Base-by-base conservation (phyloP, 2,329 filamentous ascomycete genomes). In the Plectosphaerella cucumerina region DNA sequence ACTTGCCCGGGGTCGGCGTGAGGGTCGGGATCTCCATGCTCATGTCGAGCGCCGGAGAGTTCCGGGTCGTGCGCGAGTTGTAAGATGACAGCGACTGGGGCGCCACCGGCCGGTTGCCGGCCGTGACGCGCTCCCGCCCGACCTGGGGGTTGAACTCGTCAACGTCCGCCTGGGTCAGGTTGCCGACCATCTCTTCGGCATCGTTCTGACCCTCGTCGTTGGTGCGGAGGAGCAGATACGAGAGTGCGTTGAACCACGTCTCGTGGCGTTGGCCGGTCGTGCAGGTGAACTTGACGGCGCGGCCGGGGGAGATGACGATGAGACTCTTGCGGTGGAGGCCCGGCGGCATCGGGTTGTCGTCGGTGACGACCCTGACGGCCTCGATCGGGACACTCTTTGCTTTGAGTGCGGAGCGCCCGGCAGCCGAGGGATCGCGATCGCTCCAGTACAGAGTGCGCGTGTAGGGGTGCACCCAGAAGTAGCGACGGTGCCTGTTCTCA, bases 381-480 rank as follows among this genome's bases (percentile, higher is more conserved):
- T 97, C 91, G 60, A 99, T 97, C 15, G 88, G 84, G 44, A 97
- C 89, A 67, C 90, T 96, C 84, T 97, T 97, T 76, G 75, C 81
- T 60, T 76, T 78, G 50, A 93, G 73, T 70, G 97, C 89, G 11
- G 81, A 73, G 56, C 87, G 85, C n/a, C 89, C 89, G 44, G 86
- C 88, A 44, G 78, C 80, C 26, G 89, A 86, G 6, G 94, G 94
- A 65, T 97, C 92, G 49, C 86, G 80, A 58, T 96, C 89, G 65
- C 92, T 96, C 94, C 94, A 99, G 77, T 97, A 97, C 60, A 99
- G 70, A 5, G 93, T 97, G 47, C 92, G 84, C 3, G 93, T 99
- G 70, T 97, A 99, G 0, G 94, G 94, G 65, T 99, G 94, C 20
- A 99, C 90, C 94, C 94, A 99, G 79, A 99, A 99, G 77, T 97